Percentiles rank a stretch among this genome's conserved stretches.
Conservation (phyloP, 1,284 basidiomycete species). For the Leccinum subrobustum region DNA sequence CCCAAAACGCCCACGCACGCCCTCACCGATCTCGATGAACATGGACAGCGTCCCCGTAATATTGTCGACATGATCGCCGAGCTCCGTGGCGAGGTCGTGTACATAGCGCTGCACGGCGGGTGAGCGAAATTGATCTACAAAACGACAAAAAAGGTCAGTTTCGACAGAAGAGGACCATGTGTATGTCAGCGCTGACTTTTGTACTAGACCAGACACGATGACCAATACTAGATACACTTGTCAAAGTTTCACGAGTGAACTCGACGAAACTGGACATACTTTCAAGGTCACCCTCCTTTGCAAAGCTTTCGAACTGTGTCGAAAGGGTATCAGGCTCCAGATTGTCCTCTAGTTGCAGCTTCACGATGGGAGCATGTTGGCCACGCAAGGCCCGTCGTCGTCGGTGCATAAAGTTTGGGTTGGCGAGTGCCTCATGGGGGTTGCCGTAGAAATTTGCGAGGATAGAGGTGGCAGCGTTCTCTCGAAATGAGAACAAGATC, state of each 20-base stretch:
- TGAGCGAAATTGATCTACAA: conserved; percentile 50
- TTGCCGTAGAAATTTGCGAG: too few species aligned
- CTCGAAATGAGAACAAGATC: too few species aligned
- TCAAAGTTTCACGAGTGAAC: conserved; percentile 13
- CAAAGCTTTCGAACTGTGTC: conserved; percentile 43
- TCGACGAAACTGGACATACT: conserved; percentile 28
- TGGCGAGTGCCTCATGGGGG: too few species aligned
- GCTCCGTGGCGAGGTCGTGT: conserved; percentile 51
- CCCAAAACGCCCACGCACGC: conserved; percentile 12
- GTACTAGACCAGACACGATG: conserved; percentile 34
- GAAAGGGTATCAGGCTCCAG: conserved; percentile 34
- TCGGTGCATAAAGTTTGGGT: too few species aligned
- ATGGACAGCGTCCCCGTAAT: conserved; percentile 49
- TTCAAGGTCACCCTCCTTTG: conserved; percentile 42
- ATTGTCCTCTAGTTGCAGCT: conserved; percentile 30
- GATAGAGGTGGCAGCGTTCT: too few species aligned
- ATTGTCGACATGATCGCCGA: conserved; percentile 55
- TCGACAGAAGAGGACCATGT: background rate
- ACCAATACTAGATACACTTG: conserved; percentile 31
- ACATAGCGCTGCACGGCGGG: conserved; percentile 54
- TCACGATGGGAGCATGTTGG: conserved; percentile 30
- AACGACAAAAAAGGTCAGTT: conserved; percentile 15
- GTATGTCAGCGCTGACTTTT: conserved; percentile 28
- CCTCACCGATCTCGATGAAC: conserved; percentile 55
- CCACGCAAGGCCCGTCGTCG: conserved; percentile 3